Evolutionary conservation across 2,329 filamentous ascomycete species (phyloP).

Genomic region (Ophiostoma pallidulum): DNA sequence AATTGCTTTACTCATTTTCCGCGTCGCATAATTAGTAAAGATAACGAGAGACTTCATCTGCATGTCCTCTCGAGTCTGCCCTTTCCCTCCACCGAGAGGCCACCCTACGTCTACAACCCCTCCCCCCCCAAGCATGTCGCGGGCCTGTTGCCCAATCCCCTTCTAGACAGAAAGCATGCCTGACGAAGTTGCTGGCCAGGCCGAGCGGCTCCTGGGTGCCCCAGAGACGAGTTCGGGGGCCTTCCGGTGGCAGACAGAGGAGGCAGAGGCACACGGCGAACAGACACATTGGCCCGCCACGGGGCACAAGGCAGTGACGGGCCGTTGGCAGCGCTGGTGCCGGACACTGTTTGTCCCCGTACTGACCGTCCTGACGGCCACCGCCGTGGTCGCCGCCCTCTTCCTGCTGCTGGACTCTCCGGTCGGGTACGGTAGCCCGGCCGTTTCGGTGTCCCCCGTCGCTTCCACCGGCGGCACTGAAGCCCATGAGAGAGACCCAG

Average conservation of each 20-base stretch:
- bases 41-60: too few relatives aligned
- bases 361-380: not conserved
- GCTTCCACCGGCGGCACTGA: too few relatives aligned
- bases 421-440: not conserved
- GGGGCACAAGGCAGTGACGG: too few relatives aligned
- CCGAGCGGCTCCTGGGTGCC: conserved; percentile 1
- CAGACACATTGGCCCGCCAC: too few relatives aligned
- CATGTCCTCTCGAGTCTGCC: too few relatives aligned
- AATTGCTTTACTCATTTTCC: too few relatives aligned
- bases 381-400: conserved; percentile 4
- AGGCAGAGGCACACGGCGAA: not conserved
- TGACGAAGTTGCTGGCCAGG: not conserved
- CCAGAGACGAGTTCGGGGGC: not conserved
- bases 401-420: not conserved
- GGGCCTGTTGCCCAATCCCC: too few relatives aligned
- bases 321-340: not conserved
- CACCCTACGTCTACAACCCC: too few relatives aligned
- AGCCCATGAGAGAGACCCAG: not conserved
- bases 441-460: too few relatives aligned
- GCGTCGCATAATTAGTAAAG: too few relatives aligned
- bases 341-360: not conserved
- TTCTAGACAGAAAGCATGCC: conserved; percentile 1
- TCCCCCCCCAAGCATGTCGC: too few relatives aligned
- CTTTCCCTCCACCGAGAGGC: too few relatives aligned
- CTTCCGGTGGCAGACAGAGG: not conserved